These are phyloP conservation scores for Wickerhamomyces alni DNA, from an alignment of 805 yeast species.

Conservation along the genomic window DNA sequence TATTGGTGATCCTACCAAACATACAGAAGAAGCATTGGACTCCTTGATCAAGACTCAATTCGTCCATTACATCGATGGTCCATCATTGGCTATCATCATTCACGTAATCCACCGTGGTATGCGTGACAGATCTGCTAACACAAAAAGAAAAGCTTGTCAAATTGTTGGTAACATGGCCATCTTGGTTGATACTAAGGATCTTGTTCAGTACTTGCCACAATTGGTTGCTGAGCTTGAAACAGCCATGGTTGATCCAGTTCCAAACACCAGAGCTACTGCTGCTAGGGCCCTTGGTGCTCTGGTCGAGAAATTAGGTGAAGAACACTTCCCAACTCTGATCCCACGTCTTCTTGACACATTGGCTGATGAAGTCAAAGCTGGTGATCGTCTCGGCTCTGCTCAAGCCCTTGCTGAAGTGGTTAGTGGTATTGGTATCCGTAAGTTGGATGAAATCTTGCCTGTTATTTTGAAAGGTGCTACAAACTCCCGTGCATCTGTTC, in stretches of 20 bases:
- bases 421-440: constrained; percentile 82
- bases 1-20: constrained; percentile 90
- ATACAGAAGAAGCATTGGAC: constrained; percentile 85
- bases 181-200: constrained; percentile 81
- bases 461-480: constrained; percentile 65
- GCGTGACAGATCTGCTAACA: constrained; percentile 88
- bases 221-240: constrained; percentile 78
- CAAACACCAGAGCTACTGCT: constrained; percentile 94
- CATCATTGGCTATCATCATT: constrained; percentile 89
- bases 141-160: constrained; percentile 92
- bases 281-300: constrained; percentile 95
- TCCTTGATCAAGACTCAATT: constrained; percentile 85
- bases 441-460: constrained; percentile 87
- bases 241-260: constrained; percentile 98
- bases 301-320: constrained; percentile 95
- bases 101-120: constrained; percentile 95
- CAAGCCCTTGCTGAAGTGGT: constrained; percentile 94
- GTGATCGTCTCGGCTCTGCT: constrained; percentile 94
- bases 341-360: constrained; percentile 72
- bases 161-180: constrained; percentile 99
- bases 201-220: constrained; percentile 74
- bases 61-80: constrained; percentile 97
- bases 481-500: constrained; percentile 59
- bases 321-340: constrained; percentile 85
- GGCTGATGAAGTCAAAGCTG: constrained; percentile 70